Percentiles rank a stretch among this genome's conserved stretches.
Evolutionary conservation across 768 basidiomycete genomes (phyloP).

Genomic region (Tubosaeta brunneosetosa): DNA sequence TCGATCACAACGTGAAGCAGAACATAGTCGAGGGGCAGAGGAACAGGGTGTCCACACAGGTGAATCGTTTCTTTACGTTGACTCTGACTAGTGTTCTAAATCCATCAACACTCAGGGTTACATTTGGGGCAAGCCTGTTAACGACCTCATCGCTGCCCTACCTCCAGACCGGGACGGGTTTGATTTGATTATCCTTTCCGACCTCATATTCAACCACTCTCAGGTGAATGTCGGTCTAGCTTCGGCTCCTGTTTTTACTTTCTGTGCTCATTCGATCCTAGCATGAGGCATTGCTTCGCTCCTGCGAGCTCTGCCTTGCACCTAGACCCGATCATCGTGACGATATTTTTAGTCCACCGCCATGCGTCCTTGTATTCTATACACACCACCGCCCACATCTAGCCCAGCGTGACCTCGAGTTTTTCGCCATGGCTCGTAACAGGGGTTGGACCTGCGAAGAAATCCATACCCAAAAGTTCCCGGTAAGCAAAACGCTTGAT

Average conservation of each 20-base stretch:
- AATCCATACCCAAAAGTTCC: constrained; percentile 58
- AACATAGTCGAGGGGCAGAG: constrained; percentile 42
- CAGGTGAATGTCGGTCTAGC: constrained; percentile 45
- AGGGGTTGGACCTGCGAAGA: constrained; percentile 72
- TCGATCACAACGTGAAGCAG: constrained; percentile 57
- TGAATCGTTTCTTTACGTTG: constrained; percentile 27
- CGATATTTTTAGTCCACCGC: constrained; percentile 14
- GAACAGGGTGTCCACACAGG: constrained; percentile 30
- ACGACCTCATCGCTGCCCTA: constrained; percentile 25
- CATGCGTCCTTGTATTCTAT: constrained; percentile 75
- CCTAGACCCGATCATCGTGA: constrained; percentile 18
- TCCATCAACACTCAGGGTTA: constrained; percentile 51
- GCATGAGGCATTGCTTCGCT: constrained; percentile 77
- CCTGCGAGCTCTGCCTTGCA: constrained; percentile 51
- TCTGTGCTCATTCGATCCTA: constrained; percentile 26
- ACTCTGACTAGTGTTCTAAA: constrained; percentile 17
- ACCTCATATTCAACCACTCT: constrained; percentile 93
- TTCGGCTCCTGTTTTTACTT: background rate
- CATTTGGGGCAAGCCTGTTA: constrained; percentile 68
- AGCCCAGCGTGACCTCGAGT: constrained; percentile 76
- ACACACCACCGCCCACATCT: constrained; percentile 85
- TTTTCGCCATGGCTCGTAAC: constrained; percentile 61
- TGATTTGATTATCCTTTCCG: constrained; percentile 83
- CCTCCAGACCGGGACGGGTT: constrained; percentile 39
- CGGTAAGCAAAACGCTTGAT: constrained; percentile 38